Conservation (phyloP, 345 rosid genomes). For the Eucalyptus sp. region DNA sequence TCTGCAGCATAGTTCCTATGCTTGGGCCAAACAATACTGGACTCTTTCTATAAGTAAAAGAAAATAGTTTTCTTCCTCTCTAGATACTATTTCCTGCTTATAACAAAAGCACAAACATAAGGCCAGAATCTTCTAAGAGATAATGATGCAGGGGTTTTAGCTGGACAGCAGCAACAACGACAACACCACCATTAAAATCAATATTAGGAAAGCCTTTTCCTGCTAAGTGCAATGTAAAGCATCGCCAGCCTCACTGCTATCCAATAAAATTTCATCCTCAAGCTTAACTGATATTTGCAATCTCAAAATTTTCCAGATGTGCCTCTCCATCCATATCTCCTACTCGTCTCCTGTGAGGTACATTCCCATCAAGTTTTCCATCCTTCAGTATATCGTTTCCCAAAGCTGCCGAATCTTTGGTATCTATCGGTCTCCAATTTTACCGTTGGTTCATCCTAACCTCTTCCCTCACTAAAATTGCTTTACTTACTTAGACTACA, state of each 20-base stretch:
- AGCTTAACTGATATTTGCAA: not conserved
- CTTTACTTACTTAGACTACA: not conserved
- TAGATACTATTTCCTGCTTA: not conserved
- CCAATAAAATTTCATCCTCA: not conserved
- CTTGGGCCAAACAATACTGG: not conserved
- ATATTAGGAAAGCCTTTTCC: not conserved
- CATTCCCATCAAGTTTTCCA: not conserved
- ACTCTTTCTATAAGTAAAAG: not conserved
- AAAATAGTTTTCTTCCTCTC: not conserved
- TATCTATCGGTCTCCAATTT: not conserved
- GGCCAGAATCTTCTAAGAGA: not conserved
- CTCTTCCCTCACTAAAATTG: not conserved
- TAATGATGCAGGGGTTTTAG: not conserved
- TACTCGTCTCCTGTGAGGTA: not conserved
- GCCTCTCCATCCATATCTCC: not conserved
- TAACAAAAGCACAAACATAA: not conserved
- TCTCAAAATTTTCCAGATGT: not conserved
- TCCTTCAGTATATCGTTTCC: not conserved
- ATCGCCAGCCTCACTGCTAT: not conserved
- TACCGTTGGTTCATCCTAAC: rapidly evolving
- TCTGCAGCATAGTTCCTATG: not conserved
- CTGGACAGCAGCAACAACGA: not conserved
- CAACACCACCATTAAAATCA: not conserved
- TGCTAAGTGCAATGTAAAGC: not conserved
- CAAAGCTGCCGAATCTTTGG: not conserved